phyloP scores from a whole-genome alignment of 2,329 filamentous ascomycete species.

The Ceratocystis huliohia region DNA sequence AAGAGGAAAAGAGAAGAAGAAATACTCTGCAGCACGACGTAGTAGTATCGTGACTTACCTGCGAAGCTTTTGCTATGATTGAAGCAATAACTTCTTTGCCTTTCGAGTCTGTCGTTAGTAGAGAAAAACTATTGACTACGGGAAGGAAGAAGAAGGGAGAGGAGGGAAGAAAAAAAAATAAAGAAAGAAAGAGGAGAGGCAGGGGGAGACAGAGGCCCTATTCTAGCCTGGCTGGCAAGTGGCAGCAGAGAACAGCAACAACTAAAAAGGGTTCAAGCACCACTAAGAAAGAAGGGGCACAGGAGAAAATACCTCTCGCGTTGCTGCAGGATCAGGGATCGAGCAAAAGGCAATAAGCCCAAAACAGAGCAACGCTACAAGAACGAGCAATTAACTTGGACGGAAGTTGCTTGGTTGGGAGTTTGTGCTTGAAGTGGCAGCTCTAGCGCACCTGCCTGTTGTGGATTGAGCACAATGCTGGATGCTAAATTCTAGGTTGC shows the following conservation, averaged over 20 bases:
- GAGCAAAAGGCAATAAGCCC: background rate
- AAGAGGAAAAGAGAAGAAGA: slow-evolving; percentile 12
- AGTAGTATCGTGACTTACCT: slow-evolving; percentile 8
- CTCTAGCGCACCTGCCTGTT: background rate
- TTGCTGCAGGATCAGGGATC: slow-evolving; percentile 14
- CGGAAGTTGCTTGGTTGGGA: background rate
- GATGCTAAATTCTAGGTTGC: background rate
- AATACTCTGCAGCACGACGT: slow-evolving; percentile 12
- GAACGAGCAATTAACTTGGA: no score
- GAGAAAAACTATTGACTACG: slow-evolving; percentile 4
- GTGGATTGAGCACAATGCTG: no score
- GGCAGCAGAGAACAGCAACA: background rate
- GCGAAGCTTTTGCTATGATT: slow-evolving; percentile 2
- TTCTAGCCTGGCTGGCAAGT: background rate
- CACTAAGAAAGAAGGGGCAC: slow-evolving; percentile 11
- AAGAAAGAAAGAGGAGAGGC: background rate
- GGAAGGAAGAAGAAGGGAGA: slow-evolving; percentile 9
- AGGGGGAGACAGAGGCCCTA: background rate
- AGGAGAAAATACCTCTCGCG: slow-evolving; percentile 3
- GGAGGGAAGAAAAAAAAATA: background rate
- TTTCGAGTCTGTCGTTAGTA: slow-evolving; percentile 3
- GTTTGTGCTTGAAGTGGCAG: background rate
- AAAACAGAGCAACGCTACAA: background rate
- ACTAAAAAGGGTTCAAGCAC: slow-evolving; percentile 8
- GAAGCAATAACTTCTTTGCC: background rate